Evolutionary conservation across 2,329 filamentous ascomycete species (phyloP).

Genomic region (Trichophaea hybrida): DNA sequence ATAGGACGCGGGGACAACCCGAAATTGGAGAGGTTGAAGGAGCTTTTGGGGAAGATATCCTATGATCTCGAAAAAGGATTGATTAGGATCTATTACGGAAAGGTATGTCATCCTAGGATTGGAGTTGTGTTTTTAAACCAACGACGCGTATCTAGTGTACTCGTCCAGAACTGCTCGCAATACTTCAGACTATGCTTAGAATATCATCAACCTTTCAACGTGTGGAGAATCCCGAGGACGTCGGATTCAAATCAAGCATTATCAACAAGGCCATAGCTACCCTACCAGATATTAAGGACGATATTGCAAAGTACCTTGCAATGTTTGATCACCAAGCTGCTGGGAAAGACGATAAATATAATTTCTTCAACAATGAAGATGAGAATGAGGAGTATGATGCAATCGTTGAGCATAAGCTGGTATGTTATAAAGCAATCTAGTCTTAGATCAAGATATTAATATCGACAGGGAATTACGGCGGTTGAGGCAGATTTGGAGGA

Average conservation of each 20-base stretch:
- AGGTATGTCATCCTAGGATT: slow-evolving; percentile 33
- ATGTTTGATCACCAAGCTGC: slow-evolving; percentile 76
- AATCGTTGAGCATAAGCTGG: slow-evolving; percentile 71
- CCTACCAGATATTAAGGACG: slow-evolving; percentile 60
- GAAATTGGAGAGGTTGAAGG: slow-evolving; percentile 58
- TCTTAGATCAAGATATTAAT: neutral
- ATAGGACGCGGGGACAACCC: slow-evolving; percentile 53
- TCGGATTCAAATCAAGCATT: slow-evolving; percentile 56
- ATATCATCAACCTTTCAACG: slow-evolving; percentile 63
- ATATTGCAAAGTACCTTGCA: slow-evolving; percentile 61
- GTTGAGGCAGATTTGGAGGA: slow-evolving; percentile 78
- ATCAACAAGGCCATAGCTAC: slow-evolving; percentile 57
- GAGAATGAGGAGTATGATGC: slow-evolving; percentile 55
- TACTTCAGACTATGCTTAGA: slow-evolving; percentile 71
- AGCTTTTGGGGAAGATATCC: slow-evolving; percentile 54
- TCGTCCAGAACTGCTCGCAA: slow-evolving; percentile 68
- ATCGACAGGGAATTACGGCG: slow-evolving; percentile 57
- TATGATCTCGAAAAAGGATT: slow-evolving; percentile 83
- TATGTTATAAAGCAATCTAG: neutral
- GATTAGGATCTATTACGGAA: slow-evolving; percentile 93
- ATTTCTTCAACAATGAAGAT: slow-evolving; percentile 74
- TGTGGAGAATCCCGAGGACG: slow-evolving; percentile 49
- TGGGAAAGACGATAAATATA: slow-evolving; percentile 77
- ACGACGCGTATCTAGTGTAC: slow-evolving; percentile 43
- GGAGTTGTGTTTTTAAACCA: slow-evolving; percentile 11